A percentile compares a stretch with the other conserved stretches of the same genome.
These are phyloP conservation scores for Auriscalpium orientale DNA, from an alignment of 768 basidiomycete genomes.

Conservation along the genomic window DNA sequence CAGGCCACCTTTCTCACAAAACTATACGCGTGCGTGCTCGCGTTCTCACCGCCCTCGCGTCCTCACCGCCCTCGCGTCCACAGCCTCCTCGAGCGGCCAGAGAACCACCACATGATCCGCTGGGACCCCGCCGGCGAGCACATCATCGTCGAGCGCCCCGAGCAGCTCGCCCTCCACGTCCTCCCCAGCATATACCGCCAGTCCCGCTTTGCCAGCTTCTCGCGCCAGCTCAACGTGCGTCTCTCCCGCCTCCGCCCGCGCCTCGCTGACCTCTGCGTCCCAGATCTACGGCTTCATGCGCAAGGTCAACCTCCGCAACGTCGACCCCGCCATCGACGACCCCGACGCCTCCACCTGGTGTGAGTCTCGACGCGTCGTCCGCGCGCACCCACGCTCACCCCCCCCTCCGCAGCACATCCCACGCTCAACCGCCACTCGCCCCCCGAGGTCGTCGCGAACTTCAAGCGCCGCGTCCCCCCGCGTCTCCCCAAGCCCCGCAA, in stretches of 20 bases:
- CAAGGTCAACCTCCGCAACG: conserved; percentile 92
- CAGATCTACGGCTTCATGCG: conserved; percentile 99
- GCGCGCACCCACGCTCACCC: conserved; percentile 10
- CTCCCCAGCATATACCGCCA: conserved; percentile 92
- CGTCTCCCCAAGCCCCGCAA: conserved; percentile 85
- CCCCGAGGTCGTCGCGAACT: conserved; percentile 85
- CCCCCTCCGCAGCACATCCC: conserved; percentile 59
- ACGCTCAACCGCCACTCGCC: conserved; percentile 88
- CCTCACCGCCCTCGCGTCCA: neutral
- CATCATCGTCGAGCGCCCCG: conserved; percentile 91
- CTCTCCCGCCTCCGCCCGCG: conserved; percentile 7
- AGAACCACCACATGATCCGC: conserved; percentile 95
- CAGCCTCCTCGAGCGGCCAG: conserved; percentile 82
- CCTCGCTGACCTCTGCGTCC: conserved; percentile 15
- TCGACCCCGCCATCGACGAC: conserved; percentile 91
- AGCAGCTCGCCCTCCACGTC: conserved; percentile 89
- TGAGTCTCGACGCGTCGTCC: conserved; percentile 38
- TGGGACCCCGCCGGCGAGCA: conserved; percentile 93
- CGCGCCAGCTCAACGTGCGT: conserved; percentile 86
- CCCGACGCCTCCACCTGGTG: conserved; percentile 97
- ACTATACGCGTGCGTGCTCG: conserved; percentile 80
- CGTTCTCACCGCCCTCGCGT: conserved; percentile 15
- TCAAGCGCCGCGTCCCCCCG: conserved; percentile 92
- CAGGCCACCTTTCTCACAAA: conserved; percentile 83
- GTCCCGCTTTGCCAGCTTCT: conserved; percentile 95